Evolutionary conservation across 805 yeast genomes (phyloP).

Genomic region (Candida krabiensis): DNA sequence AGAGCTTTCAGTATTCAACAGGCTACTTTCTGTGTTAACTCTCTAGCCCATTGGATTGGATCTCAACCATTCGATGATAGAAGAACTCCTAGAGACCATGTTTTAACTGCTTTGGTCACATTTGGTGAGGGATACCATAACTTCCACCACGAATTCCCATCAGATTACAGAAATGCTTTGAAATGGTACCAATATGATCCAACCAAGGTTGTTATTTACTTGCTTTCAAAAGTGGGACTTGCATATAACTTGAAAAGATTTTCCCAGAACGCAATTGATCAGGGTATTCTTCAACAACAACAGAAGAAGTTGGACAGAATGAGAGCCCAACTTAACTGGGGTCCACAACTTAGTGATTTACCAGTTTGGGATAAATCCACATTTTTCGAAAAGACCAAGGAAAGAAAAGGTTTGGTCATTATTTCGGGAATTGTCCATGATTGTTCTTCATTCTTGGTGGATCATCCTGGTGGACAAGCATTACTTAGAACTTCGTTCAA

Average conservation of each 20-base stretch:
- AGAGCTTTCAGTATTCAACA: slow-evolving; percentile 74
- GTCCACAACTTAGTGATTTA: slow-evolving; percentile 60
- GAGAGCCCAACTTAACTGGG: slow-evolving; percentile 71
- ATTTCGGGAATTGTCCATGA: slow-evolving; percentile 81
- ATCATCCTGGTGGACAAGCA: slow-evolving; percentile 86
- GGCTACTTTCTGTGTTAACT: slow-evolving; percentile 84
- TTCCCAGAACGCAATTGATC: slow-evolving; percentile 78
- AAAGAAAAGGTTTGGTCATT: slow-evolving; percentile 59
- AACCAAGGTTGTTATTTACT: slow-evolving; percentile 63
- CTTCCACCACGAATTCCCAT: slow-evolving; percentile 89
- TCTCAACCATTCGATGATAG: slow-evolving; percentile 83
- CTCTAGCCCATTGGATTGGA: slow-evolving; percentile 86
- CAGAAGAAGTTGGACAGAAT: slow-evolving; percentile 73
- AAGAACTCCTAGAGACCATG: slow-evolving; percentile 84
- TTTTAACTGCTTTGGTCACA: slow-evolving; percentile 76
- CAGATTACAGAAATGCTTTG: slow-evolving; percentile 84
- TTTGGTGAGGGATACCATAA: slow-evolving; percentile 91
- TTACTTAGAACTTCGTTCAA: slow-evolving; percentile 69
- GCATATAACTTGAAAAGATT: slow-evolving; percentile 74
- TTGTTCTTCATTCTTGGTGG: slow-evolving; percentile 63
- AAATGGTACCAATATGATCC: slow-evolving; percentile 90
- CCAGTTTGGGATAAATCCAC: slow-evolving; percentile 75
- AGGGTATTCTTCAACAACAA: slow-evolving; percentile 79
- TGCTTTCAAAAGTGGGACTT: slow-evolving; percentile 62
- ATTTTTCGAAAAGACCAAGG: slow-evolving; percentile 51